Evolutionary conservation across 2,329 filamentous ascomycete species (phyloP).

Genomic region (Nakataea oryzae): DNA sequence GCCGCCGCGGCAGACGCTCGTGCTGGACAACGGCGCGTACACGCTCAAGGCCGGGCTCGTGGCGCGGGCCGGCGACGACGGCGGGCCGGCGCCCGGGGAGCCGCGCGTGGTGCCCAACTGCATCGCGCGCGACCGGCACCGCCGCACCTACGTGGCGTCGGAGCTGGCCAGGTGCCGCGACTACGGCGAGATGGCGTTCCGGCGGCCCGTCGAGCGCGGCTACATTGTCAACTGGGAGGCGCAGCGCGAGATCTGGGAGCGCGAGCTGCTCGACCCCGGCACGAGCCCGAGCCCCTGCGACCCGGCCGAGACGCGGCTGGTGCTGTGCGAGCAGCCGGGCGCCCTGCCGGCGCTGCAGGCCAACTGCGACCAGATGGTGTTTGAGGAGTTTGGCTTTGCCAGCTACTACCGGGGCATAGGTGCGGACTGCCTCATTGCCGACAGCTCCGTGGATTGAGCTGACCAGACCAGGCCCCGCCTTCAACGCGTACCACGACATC

Average conservation of each 20-base stretch:
- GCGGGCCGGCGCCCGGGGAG: slow-evolving; percentile 15
- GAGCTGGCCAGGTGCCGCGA: slow-evolving; percentile 74
- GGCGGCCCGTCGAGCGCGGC: slow-evolving; percentile 85
- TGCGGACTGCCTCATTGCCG: slow-evolving; percentile 19
- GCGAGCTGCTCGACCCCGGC: slow-evolving; percentile 65
- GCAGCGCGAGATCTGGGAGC: slow-evolving; percentile 91
- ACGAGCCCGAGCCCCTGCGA: slow-evolving; percentile 56
- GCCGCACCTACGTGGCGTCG: slow-evolving; percentile 67
- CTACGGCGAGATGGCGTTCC: slow-evolving; percentile 79
- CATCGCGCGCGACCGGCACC: slow-evolving; percentile 72
- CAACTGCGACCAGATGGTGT: slow-evolving; percentile 92
- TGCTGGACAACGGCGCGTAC: slow-evolving; percentile 89
- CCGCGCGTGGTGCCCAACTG: slow-evolving; percentile 79
- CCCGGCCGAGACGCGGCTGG: slow-evolving; percentile 68
- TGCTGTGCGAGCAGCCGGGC: slow-evolving; percentile 81
- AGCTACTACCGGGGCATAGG: slow-evolving; percentile 72
- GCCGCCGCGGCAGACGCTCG: slow-evolving; percentile 57
- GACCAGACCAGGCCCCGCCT: slow-evolving; percentile 45
- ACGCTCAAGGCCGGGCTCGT: slow-evolving; percentile 85
- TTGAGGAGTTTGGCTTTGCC: slow-evolving; percentile 92
- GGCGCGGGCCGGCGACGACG: slow-evolving; percentile 19
- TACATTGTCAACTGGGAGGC: slow-evolving; percentile 96
- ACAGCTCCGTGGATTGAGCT: not conserved
- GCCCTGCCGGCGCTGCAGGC: slow-evolving; percentile 69
- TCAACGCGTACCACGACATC: slow-evolving; percentile 77